Evolutionary conservation across 805 yeast species (phyloP).

Genomic region (Candida khao-thaluensis): DNA sequence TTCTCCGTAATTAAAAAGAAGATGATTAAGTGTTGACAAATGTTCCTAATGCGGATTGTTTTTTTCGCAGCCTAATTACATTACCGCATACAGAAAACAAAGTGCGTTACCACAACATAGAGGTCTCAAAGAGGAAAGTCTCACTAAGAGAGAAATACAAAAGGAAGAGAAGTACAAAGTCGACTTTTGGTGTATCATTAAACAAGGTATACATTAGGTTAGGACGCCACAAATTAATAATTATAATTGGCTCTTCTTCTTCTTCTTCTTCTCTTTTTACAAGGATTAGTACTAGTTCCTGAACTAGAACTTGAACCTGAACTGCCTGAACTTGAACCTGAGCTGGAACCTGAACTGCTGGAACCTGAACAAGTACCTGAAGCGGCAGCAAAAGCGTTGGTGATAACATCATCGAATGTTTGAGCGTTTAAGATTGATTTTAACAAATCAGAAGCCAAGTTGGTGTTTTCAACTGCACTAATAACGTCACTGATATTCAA

Average conservation of each 20-base stretch:
- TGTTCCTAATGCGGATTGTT: constrained; percentile 1
- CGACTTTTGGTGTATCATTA: constrained; percentile 9
- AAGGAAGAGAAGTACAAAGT: no score
- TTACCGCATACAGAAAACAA: not conserved
- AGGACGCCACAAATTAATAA: constrained; percentile 10
- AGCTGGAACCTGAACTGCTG: constrained; percentile 1
- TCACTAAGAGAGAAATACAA: no score
- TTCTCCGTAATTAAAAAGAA: not conserved
- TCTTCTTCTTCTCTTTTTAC: constrained; percentile 35
- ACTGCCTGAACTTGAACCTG: constrained; percentile 7
- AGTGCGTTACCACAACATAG: no score
- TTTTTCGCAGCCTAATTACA: constrained; percentile 3
- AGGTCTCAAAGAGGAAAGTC: no score
- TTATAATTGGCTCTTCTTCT: constrained; percentile 25
- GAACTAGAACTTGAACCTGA: constrained; percentile 1
- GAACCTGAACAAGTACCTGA: constrained; percentile 7
- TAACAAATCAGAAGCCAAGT: constrained; percentile 33
- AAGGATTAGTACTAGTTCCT: constrained; percentile 19
- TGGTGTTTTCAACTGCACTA: constrained; percentile 32
- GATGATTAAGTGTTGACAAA: constrained; percentile 1
- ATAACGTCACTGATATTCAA: constrained; percentile 27
- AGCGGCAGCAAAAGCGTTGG: constrained; percentile 20
- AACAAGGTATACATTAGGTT: constrained; percentile 4
- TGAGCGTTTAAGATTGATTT: constrained; percentile 30
- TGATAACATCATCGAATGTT: constrained; percentile 34